Evolutionary conservation across 805 yeast species (phyloP).

Genomic region (Candida silvatica): DNA sequence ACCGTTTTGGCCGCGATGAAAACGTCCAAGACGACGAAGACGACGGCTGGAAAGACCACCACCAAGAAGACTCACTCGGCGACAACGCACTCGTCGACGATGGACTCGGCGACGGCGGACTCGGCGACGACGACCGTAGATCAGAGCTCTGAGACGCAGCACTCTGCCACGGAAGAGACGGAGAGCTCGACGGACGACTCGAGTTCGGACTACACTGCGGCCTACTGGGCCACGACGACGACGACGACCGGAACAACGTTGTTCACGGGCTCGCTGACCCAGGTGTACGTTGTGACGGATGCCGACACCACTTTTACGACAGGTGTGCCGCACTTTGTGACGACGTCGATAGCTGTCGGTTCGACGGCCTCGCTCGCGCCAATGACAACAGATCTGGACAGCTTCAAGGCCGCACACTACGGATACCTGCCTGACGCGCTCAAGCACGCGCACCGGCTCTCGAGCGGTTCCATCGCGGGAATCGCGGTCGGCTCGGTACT

Average conservation of each 20-base stretch:
- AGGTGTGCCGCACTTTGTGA: slow-evolving; percentile 13
- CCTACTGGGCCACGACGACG: background rate
- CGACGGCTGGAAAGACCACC: too few relatives aligned
- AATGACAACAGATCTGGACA: slow-evolving; percentile 21
- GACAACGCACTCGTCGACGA: too few relatives aligned
- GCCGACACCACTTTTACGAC: slow-evolving; percentile 19
- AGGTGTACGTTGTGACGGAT: slow-evolving; percentile 14
- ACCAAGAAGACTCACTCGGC: too few relatives aligned
- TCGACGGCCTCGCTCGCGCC: slow-evolving; percentile 8
- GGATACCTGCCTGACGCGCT: slow-evolving; percentile 4
- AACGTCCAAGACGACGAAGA: too few relatives aligned
- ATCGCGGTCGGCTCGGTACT: slow-evolving; percentile 18
- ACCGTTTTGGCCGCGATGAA: too few relatives aligned
- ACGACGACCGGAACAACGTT: background rate
- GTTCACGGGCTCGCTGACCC: slow-evolving; percentile 4
- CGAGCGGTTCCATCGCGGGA: slow-evolving; percentile 22
- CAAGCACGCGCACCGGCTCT: background rate
- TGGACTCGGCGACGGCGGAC: too few relatives aligned
- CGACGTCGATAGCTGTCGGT: slow-evolving; percentile 8
- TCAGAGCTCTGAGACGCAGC: too few relatives aligned
- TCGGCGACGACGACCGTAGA: too few relatives aligned
- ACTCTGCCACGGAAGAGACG: too few relatives aligned
- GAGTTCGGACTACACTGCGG: background rate
- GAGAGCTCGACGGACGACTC: too few relatives aligned
- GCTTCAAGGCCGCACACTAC: slow-evolving; percentile 7